Percentiles rank a stretch among this genome's conserved stretches.
Evolutionary conservation across 2,329 filamentous ascomycete species (phyloP).

Genomic region (Cordyceps tenuipes): DNA sequence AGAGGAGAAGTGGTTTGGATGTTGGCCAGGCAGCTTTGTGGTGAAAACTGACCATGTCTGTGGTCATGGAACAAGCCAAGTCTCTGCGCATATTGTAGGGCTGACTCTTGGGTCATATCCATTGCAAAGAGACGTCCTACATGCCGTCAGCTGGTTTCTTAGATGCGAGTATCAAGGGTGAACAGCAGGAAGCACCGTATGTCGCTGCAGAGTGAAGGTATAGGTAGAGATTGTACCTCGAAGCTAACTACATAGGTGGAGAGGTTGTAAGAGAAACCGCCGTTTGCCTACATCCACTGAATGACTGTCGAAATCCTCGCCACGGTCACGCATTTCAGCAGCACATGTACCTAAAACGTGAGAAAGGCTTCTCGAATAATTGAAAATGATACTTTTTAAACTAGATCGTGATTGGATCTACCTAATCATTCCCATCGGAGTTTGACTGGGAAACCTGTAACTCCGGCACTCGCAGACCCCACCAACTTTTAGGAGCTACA

Average conservation of each 20-base stretch:
- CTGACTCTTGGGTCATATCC: background rate
- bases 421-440: background rate
- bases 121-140: background rate
- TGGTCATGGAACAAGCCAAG: conserved; percentile 4
- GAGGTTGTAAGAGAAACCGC: too few relatives aligned
- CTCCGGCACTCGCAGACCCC: conserved; percentile 1
- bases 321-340: too few relatives aligned
- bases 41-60: background rate
- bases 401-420: background rate
- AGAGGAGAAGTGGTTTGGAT: background rate
- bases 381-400: background rate
- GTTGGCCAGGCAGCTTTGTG: background rate
- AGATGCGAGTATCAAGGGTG: background rate
- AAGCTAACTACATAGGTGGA: too few relatives aligned
- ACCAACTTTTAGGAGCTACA: background rate
- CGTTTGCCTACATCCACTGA: too few relatives aligned
- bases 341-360: background rate
- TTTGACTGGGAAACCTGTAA: background rate
- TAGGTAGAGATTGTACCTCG: too few relatives aligned
- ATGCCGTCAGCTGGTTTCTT: background rate
- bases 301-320: too few relatives aligned
- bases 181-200: background rate
- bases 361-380: too few relatives aligned
- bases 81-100: conserved; percentile 2
- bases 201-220: background rate